phyloP scores from a whole-genome alignment of 2,329 filamentous ascomycete species.

The Sclerotinia spermophila region DNA sequence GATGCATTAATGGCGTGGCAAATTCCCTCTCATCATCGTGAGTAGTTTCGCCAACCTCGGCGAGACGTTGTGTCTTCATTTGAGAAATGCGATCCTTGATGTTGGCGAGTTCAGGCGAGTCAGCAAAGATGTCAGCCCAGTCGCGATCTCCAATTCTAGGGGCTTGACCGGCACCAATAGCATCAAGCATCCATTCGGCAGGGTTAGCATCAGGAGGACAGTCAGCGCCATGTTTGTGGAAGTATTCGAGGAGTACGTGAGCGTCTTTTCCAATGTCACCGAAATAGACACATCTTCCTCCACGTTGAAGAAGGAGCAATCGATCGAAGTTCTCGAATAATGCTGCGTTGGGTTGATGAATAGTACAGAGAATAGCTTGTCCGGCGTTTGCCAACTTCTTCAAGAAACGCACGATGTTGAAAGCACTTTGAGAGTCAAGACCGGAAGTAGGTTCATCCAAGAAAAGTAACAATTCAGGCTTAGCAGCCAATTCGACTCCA shows the following conservation, averaged over 20 bases:
- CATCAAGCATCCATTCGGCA: slow-evolving; percentile 59
- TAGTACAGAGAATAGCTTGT: slow-evolving; percentile 67
- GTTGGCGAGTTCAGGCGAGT: slow-evolving; percentile 53
- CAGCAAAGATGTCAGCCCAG: slow-evolving; percentile 60
- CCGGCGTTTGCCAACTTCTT: slow-evolving; percentile 57
- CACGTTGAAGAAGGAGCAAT: slow-evolving; percentile 58
- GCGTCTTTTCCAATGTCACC: slow-evolving; percentile 64
- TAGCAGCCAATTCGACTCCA: slow-evolving; percentile 56
- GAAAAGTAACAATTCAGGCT: slow-evolving; percentile 57
- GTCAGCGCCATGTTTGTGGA: slow-evolving; percentile 45
- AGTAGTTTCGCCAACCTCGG: slow-evolving; percentile 41
- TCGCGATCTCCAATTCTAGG: slow-evolving; percentile 60
- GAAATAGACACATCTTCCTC: slow-evolving; percentile 65
- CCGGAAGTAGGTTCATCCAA: slow-evolving; percentile 58
- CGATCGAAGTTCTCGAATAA: slow-evolving; percentile 68
- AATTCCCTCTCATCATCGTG: slow-evolving; percentile 64
- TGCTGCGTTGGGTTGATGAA: slow-evolving; percentile 67
- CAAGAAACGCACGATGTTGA: slow-evolving; percentile 58
- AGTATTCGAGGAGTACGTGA: slow-evolving; percentile 49
- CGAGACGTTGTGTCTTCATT: slow-evolving; percentile 51
- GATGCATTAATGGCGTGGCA: slow-evolving; percentile 74
- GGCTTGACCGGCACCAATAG: slow-evolving; percentile 60
- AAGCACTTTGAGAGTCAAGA: slow-evolving; percentile 55
- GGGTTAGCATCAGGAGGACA: slow-evolving; percentile 53
- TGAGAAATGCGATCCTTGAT: slow-evolving; percentile 53